Evolutionary conservation across 202 grass and related monocot species (phyloP), one percentile per base, ranked within the genome.

Genomic region (Panicum hallii): DNA sequence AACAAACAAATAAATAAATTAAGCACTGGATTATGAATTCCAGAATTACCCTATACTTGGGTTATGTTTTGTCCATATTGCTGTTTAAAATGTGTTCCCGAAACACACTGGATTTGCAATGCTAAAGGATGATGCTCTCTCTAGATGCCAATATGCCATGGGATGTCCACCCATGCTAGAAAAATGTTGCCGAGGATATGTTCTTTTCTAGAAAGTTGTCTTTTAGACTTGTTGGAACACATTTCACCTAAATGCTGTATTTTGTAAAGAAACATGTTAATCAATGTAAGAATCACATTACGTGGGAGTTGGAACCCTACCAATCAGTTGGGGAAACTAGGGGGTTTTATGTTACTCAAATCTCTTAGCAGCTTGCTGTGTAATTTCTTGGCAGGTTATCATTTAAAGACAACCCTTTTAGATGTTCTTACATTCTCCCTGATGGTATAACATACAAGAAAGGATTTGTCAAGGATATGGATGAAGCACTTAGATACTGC

Each of bases 371-470:
- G 3, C 26, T 69, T 64, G 52, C 8, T 56, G 11, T 75, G 54
- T 53, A 56, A 70, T 80, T 74, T 15, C 4, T 83, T 83, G 79
- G 45, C 84, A 99, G 97, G 71, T 67, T 85, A 84, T 89, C 90
- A 50, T 91, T 76, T 43, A 96, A 89, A 66, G 90, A 96, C 4
- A 99, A 92, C 69, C 88, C 90, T 70, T 91, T 99, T 86, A 99
- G 89, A 84, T 99, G 93, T 82, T 94, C 93, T 19, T 99, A 96
- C 84, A 92, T 99, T 89, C 93, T 99, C 11, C 97, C 97, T 75
- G 91, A 99, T 83, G 93, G 93, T 75, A 91, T 99, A 71, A 86
- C 90, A 11, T 79, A 92, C 83, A 99, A 90, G 53, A 99, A 96
- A 80, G 93, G 97, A 12, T 92, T 73, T 87, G 91, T 99, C 63